Percentiles rank a stretch among this genome's conserved stretches.
Conservation (phyloP, 2,329 filamentous ascomycete species). For the Arthrobotrys conoides region DNA sequence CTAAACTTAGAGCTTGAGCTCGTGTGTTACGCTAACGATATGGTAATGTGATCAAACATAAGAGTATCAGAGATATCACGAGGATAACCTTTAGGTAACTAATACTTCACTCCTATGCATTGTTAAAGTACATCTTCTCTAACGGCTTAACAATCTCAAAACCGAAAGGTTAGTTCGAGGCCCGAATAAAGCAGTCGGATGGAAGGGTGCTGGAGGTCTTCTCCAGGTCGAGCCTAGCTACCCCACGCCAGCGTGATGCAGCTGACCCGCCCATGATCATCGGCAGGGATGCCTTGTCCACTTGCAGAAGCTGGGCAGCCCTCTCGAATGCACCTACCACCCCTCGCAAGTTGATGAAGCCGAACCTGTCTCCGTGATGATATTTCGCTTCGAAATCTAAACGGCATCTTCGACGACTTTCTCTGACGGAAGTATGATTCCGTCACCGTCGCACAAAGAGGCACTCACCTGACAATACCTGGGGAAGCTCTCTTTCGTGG, state of each 20-base stretch:
- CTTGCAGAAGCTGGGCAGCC: conserved; percentile 29
- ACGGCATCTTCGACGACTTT: conserved; percentile 10
- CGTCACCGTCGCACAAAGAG: conserved; percentile 48
- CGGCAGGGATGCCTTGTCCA: conserved; percentile 50
- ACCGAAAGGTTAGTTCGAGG: conserved; percentile 18
- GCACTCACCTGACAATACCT: conserved; percentile 46
- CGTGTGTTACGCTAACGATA: conserved; percentile 47
- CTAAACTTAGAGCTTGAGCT: conserved; percentile 34
- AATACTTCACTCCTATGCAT: conserved; percentile 34
- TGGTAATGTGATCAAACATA: conserved; percentile 51
- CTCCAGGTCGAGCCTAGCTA: conserved; percentile 52
- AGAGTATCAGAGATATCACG: conserved; percentile 38
- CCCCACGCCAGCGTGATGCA: conserved; percentile 47
- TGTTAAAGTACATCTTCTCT: conserved; percentile 29
- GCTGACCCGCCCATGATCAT: conserved; percentile 60
- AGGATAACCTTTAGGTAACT: conserved; percentile 48
- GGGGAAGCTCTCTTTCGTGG: conserved; percentile 44
- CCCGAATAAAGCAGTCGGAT: conserved; percentile 18
- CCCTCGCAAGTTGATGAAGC: conserved; percentile 36
- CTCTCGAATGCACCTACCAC: conserved; percentile 56
- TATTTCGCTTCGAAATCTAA: conserved; percentile 11
- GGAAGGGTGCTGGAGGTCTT: conserved; percentile 33
- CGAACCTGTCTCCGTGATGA: conserved; percentile 14
- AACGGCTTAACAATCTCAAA: conserved; percentile 17
- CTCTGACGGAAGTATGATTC: conserved; percentile 24